phyloP scores from a whole-genome alignment of 2,329 filamentous ascomycete species.

The Neofusicoccum laricinum region DNA sequence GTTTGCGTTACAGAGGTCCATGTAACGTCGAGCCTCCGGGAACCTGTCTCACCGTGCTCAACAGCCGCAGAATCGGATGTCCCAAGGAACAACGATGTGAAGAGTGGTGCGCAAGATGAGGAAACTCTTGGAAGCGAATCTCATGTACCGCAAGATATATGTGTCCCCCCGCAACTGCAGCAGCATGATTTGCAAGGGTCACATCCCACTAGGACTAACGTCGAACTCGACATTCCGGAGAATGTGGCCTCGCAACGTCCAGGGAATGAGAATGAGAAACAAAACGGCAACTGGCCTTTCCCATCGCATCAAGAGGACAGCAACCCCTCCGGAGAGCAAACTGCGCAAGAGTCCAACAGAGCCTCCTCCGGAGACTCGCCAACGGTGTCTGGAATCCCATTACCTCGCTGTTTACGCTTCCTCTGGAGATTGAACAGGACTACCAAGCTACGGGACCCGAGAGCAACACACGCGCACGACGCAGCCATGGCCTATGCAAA shows the following conservation, averaged over 20 bases:
- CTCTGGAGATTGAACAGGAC: not conserved
- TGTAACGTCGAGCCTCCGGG: slow-evolving; percentile 42
- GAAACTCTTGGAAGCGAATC: not conserved
- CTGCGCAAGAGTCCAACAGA: too few species aligned
- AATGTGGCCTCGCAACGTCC: too few species aligned
- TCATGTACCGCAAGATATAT: not conserved
- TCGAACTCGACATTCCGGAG: too few species aligned
- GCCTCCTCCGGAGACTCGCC: too few species aligned
- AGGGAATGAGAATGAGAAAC: too few species aligned
- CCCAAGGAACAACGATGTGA: not conserved
- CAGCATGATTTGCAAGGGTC: too few species aligned
- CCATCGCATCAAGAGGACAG: too few species aligned
- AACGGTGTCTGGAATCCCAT: not conserved
- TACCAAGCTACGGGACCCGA: not conserved
- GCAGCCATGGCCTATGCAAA: slow-evolving; percentile 69
- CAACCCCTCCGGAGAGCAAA: too few species aligned
- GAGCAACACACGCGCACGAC: not conserved
- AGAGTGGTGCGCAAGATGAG: not conserved
- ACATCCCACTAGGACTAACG: too few species aligned
- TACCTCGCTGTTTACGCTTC: not conserved
- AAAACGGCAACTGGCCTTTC: too few species aligned
- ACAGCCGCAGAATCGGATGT: not conserved
- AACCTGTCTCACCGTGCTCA: not conserved
- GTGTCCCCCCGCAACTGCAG: too few species aligned
- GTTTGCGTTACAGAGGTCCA: slow-evolving; percentile 58